A percentile compares a stretch with the other conserved stretches of the same genome.
Conservation (phyloP, 75 land plant species). For the Ceratopteris richardii region DNA sequence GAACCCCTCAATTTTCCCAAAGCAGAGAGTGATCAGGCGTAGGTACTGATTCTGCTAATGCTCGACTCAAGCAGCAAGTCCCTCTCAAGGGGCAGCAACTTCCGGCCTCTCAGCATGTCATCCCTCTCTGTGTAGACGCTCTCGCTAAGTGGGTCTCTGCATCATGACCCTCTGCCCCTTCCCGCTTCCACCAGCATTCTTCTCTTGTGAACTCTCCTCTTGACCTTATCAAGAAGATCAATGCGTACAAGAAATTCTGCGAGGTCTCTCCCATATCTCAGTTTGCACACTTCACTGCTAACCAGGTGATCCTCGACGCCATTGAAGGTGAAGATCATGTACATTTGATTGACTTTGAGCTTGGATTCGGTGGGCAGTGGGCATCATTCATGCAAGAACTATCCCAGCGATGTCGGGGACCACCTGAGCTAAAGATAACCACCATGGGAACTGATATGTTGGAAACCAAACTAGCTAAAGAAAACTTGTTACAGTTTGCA, state of each 20-base stretch:
- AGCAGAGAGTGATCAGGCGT: no score
- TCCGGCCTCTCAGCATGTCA: constrained; percentile 59
- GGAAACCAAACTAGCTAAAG: constrained; percentile 44
- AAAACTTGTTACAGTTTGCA: constrained; percentile 68
- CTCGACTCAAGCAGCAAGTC: constrained; percentile 86
- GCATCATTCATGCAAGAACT: constrained; percentile 72
- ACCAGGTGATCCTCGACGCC: constrained; percentile 81
- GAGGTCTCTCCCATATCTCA: constrained; percentile 66
- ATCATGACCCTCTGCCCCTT: not conserved
- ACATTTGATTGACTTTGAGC: constrained; percentile 76
- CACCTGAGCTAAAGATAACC: constrained; percentile 44
- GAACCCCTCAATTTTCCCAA: no score
- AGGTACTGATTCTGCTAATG: no score
- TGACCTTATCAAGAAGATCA: constrained; percentile 53
- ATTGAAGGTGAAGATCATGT: constrained; percentile 41
- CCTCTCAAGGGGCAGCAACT: constrained; percentile 62
- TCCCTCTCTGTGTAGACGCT: constrained; percentile 64
- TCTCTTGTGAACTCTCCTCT: constrained; percentile 14
- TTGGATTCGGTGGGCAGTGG: constrained; percentile 83
- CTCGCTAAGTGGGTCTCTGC: constrained; percentile 24
- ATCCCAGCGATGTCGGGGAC: constrained; percentile 19
- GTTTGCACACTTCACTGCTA: constrained; percentile 75
- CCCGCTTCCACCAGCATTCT: constrained; percentile 19
- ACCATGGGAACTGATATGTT: constrained; percentile 39
- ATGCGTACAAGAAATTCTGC: constrained; percentile 51